These are phyloP conservation scores for Candida pseudocylindracea DNA, from an alignment of 1,139 yeast species.

Conservation along the genomic window DNA sequence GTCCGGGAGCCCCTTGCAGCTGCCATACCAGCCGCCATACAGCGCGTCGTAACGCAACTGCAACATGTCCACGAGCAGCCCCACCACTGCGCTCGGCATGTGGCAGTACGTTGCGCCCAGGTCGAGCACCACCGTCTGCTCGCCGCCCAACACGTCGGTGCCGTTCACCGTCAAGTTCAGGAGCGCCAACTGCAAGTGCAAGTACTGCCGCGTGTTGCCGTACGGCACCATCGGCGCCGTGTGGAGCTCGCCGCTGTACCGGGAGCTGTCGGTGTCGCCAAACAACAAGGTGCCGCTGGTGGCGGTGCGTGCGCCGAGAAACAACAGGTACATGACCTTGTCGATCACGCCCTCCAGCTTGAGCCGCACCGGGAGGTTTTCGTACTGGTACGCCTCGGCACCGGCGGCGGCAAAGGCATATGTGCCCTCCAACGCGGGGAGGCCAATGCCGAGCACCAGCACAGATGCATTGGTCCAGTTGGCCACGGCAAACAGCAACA, in stretches of 20 bases:
- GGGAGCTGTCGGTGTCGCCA: conserved; percentile 35
- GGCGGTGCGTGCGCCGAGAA: conserved; percentile 15
- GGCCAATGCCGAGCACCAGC: conserved; percentile 44
- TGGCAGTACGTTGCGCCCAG: conserved; percentile 18
- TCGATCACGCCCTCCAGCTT: conserved; percentile 21
- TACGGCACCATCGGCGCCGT: conserved; percentile 3
- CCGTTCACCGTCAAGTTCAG: conserved; percentile 2
- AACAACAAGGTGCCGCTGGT: conserved; percentile 24
- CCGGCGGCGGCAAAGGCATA: conserved; percentile 2
- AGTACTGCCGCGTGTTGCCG: conserved; percentile 5
- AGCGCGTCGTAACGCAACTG: too few relatives aligned
- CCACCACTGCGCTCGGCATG: conserved; percentile 7
- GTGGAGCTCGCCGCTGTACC: conserved; percentile 16
- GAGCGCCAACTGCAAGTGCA: conserved; percentile 5
- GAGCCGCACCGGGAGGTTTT: conserved; percentile 11
- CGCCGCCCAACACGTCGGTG: conserved; percentile 1
- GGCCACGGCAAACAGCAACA: conserved; percentile 25
- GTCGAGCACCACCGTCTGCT: conserved; percentile 12
- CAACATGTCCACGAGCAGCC: conserved; percentile 4
- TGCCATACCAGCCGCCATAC: too few relatives aligned
- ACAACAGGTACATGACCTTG: conserved; percentile 30
- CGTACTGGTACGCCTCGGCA: conserved; percentile 5
- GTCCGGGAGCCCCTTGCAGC: too few relatives aligned
- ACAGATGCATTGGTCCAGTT: conserved; percentile 24
- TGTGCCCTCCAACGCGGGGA: conserved; percentile 24